These are phyloP conservation scores for Metarhizium rileyi DNA, from an alignment of 2,329 filamentous ascomycete genomes.

Conservation along the genomic window DNA sequence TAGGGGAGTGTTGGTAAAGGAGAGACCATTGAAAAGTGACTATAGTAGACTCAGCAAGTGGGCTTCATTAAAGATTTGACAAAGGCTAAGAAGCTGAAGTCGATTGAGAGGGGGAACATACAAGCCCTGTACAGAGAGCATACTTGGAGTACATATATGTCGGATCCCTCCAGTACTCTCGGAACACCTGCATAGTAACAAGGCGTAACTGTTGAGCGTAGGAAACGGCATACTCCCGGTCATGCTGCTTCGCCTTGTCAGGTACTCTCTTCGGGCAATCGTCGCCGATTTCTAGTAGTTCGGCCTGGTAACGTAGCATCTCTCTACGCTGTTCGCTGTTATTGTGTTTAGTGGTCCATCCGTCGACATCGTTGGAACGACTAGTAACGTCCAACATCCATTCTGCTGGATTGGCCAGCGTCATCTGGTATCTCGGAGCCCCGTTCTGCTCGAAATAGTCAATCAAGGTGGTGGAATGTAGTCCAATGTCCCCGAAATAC, in stretches of 20 bases:
- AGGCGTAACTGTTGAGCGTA: constrained; percentile 50
- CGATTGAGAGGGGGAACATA: too few relatives aligned
- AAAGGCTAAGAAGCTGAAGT: too few relatives aligned
- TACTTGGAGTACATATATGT: constrained; percentile 66
- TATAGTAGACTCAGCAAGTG: too few relatives aligned
- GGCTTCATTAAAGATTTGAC: too few relatives aligned
- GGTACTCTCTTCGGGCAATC: too few relatives aligned
- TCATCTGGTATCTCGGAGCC: constrained; percentile 33
- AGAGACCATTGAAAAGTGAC: background rate
- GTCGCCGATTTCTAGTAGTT: too few relatives aligned
- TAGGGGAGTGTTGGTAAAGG: constrained; percentile 12
- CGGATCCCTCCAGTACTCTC: constrained; percentile 71
- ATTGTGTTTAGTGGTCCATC: too few relatives aligned
- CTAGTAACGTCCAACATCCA: constrained; percentile 46
- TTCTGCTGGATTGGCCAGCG: constrained; percentile 57
- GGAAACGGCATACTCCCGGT: constrained; percentile 58
- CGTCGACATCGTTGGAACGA: constrained; percentile 26
- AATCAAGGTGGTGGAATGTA: constrained; percentile 26
- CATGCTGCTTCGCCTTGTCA: constrained; percentile 20
- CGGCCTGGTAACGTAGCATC: too few relatives aligned
- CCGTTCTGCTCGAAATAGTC: constrained; percentile 55
- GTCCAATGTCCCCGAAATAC: constrained; percentile 50
- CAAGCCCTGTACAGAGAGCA: constrained; percentile 17
- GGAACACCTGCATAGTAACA: constrained; percentile 56
- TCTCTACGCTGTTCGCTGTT: too few relatives aligned